Base-by-base conservation (phyloP, 2,329 filamentous ascomycete species). In the Phialophora chinensis region DNA sequence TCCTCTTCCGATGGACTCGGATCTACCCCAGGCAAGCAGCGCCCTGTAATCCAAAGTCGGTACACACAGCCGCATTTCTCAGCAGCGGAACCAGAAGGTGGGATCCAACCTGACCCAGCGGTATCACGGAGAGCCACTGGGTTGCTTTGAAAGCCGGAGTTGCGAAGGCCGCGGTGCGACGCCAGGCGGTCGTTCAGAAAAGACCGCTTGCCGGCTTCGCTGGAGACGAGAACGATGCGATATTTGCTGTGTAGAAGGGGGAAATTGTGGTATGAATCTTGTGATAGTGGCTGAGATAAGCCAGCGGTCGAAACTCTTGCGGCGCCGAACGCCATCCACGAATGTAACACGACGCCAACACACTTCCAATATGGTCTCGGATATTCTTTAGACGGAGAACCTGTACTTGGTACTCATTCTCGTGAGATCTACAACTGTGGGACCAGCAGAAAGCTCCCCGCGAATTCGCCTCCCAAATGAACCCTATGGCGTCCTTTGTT, bases 381-480 rank as follows among this genome's bases (percentile, higher is more conserved):
- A 44, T 44, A 44, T 44, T 7, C 14, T n/a, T 44, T 44, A 44
- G 17, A 2, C 17, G 14, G 38, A 44, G 17, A n/a, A n/a, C 12
- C 38, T 7, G 17, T 44, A 44, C 35, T 42, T 2, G 11, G 17
- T 17, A 42, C 17, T 44, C 14, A 8, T 20, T 44, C 14, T n/a
- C 38, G 0, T 44, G 20, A 52, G 10, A 52, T 29, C 23, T 60
- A 65, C 35, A 61, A 20, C 35, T 55, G 53, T 23, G 61, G 65
- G 29, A 67, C 61, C 35, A 67, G 31, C 12, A 64, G 20, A 25
- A 31, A 67, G n/a, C 65, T 67, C n/a, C 62, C 62, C 7, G 66
- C 50, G 12, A 62, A 59, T n/a, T 56, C 35, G 4, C 59, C 62
- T 10, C 62, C 66, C 20, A 65, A 49, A 42, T 68, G 66, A 4